Evolutionary conservation across 2,329 filamentous ascomycete genomes (phyloP), one percentile per base, ranked within the genome.

Genomic region (Didymella exigua): DNA sequence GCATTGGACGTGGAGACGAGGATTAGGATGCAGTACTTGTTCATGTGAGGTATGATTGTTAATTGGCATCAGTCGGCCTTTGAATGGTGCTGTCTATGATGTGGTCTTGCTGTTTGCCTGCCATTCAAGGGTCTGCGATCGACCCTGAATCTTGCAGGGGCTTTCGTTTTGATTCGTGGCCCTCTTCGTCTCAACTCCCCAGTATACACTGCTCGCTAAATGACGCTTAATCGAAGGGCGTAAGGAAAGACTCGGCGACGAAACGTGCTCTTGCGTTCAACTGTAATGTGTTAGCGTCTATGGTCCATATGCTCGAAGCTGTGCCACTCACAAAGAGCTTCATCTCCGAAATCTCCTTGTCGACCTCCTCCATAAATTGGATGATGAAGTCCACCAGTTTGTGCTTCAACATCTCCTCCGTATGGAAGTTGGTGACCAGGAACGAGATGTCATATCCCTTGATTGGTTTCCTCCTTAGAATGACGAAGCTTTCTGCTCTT

Each of bases 271-370:
- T 86, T 52, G 95, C 93, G 76, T 99, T 99, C 75, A 99, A 82
- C 93, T 97, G 70, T 13, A 48, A 48, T 18, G 16, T 52, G 70
- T 79, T 64, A 80, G 72, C 58, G 59, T 33, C 5, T 13, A 6
- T 18, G 16, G 16, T 3, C 11, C 7, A 16, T 19, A 31, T 33
- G 13, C 13, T 6, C 10, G 3, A 36, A 30, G 27, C 24, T 26
- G 26, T 26, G 16, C 8, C 23, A 82, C 91, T 66, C 84, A 97
- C 93, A 78, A 99, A 99, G 70, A 99, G 89, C 84, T 99, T 99
- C 95, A 99, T 98, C 80, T 99, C 96, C 3, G 95, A 98, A 57
- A 99, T 99, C 78, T 99, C 95, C 83, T 99, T 99, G 77, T 99
- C 96, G 4, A 99, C 96, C 76, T 99, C 95, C 77, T 99, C 93